Conservation (phyloP, 306 rosid species). For the Inga laurina region DNA sequence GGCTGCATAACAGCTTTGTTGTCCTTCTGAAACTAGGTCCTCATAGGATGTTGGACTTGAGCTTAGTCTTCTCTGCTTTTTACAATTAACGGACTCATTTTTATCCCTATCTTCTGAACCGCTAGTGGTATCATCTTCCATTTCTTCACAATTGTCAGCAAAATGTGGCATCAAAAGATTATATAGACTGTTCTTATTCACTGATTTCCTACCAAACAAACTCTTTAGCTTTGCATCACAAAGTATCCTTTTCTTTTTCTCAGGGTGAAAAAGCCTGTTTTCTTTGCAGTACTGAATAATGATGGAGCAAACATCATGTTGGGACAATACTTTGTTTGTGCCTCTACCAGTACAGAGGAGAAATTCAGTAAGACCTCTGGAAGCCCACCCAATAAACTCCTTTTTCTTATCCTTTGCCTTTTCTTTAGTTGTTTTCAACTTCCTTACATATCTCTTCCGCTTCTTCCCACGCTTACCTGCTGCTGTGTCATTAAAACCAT, state of each 20-base stretch:
- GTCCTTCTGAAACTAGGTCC: slow-evolving; percentile 32
- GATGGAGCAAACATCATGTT: slow-evolving; percentile 58
- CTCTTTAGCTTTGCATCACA: slow-evolving; percentile 56
- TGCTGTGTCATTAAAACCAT: slow-evolving; percentile 41
- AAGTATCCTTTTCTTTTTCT: slow-evolving; percentile 56
- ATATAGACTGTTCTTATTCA: slow-evolving; percentile 48
- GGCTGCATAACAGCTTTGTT: slow-evolving; percentile 54
- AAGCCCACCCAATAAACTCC: slow-evolving; percentile 77
- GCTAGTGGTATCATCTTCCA: slow-evolving; percentile 44
- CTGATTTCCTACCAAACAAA: slow-evolving; percentile 58
- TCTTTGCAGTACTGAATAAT: slow-evolving; percentile 59
- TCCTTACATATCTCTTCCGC: slow-evolving; percentile 38
- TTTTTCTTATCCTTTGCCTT: slow-evolving; percentile 46
- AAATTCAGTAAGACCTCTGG: slow-evolving; percentile 59
- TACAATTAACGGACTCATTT: slow-evolving; percentile 22
- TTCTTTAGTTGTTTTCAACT: slow-evolving; percentile 37
- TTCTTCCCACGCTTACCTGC: slow-evolving; percentile 34
- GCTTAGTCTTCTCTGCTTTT: slow-evolving; percentile 37
- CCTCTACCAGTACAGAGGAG: slow-evolving; percentile 54
- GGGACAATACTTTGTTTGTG: slow-evolving; percentile 47
- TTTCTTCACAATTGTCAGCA: slow-evolving; percentile 53
- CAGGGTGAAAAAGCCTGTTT: slow-evolving; percentile 61
- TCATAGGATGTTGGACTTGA: slow-evolving; percentile 31
- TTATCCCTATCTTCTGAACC: slow-evolving; percentile 47
- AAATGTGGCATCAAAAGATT: slow-evolving; percentile 64